Percentiles rank a stretch among this genome's conserved stretches.
phyloP scores from a whole-genome alignment of 1,284 basidiomycete species.

The Heliocybe sulcata region DNA sequence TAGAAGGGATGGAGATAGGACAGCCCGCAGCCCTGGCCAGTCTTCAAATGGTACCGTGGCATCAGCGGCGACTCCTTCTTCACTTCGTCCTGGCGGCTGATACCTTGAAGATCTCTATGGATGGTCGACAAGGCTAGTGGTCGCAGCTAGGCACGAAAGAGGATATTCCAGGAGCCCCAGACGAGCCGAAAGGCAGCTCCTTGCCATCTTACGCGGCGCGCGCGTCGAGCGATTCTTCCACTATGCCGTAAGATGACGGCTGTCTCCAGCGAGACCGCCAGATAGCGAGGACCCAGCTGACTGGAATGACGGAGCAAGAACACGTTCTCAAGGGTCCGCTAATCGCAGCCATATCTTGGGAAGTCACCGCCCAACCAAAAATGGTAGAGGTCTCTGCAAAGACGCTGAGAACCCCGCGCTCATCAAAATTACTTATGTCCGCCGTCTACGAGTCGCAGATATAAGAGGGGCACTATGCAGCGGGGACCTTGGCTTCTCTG shows the following conservation, averaged over 20 bases:
- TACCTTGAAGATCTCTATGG: background rate
- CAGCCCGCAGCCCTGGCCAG: background rate
- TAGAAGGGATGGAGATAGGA: background rate
- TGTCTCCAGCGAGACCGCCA: background rate
- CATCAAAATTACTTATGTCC: background rate
- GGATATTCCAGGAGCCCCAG: background rate
- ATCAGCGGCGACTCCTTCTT: background rate
- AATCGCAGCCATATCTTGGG: background rate
- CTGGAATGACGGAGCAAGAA: background rate
- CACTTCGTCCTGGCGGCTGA: background rate
- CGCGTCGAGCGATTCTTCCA: background rate
- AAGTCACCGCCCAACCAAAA: background rate
- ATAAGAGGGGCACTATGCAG: background rate
- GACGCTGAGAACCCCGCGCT: background rate
- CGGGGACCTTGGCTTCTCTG: background rate
- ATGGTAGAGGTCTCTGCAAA: background rate
- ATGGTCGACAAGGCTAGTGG: background rate
- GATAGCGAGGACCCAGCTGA: background rate
- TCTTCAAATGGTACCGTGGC: background rate
- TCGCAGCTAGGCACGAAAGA: background rate
- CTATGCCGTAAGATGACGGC: background rate
- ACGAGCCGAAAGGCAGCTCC: background rate
- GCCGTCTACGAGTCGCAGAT: background rate
- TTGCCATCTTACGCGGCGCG: background rate
- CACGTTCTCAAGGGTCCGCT: background rate